A percentile compares a stretch with the other conserved stretches of the same genome.
These are phyloP conservation scores for Cladobotryum protrusum DNA, from an alignment of 2,329 filamentous ascomycete genomes.

Conservation along the genomic window DNA sequence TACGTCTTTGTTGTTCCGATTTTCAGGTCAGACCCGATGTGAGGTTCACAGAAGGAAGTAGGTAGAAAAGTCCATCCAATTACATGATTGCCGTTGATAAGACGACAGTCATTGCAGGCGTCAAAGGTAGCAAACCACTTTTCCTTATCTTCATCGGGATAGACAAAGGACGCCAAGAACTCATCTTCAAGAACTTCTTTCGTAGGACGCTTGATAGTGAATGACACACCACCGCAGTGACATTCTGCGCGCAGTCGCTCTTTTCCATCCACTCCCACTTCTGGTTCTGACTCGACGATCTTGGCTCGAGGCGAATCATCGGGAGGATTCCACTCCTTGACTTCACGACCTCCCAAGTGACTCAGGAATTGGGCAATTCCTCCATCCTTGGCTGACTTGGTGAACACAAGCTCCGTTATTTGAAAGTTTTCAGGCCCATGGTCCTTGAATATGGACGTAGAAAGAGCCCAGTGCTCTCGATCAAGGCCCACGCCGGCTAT, in stretches of 20 bases:
- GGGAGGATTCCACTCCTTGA: slow-evolving; percentile 32
- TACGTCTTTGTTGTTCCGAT: slow-evolving; percentile 41
- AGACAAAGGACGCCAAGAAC: slow-evolving; percentile 28
- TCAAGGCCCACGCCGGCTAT: slow-evolving; percentile 31
- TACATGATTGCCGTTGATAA: slow-evolving; percentile 35
- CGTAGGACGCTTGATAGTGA: slow-evolving; percentile 37
- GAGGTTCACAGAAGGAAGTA: slow-evolving; percentile 29
- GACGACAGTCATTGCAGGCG: slow-evolving; percentile 39
- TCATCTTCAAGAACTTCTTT: slow-evolving; percentile 23
- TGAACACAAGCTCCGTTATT: slow-evolving; percentile 31
- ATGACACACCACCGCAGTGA: slow-evolving; percentile 42
- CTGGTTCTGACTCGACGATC: slow-evolving; percentile 21
- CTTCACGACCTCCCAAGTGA: slow-evolving; percentile 21
- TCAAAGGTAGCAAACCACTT: slow-evolving; percentile 41
- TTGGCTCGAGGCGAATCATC: slow-evolving; percentile 21
- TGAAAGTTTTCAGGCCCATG: slow-evolving; percentile 29
- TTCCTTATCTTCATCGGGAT: slow-evolving; percentile 24
- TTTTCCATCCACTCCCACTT: slow-evolving; percentile 29
- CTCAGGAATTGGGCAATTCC: slow-evolving; percentile 33
- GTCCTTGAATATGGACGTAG: slow-evolving; percentile 35
- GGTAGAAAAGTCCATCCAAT: slow-evolving; percentile 39
- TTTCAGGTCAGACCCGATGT: slow-evolving; percentile 29
- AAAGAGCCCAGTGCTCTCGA: slow-evolving; percentile 31
- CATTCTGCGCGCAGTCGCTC: slow-evolving; percentile 39
- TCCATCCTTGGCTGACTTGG: slow-evolving; percentile 29